Base-by-base conservation (phyloP, 2,329 filamentous ascomycete species). In the Ceratocystis papillata region DNA sequence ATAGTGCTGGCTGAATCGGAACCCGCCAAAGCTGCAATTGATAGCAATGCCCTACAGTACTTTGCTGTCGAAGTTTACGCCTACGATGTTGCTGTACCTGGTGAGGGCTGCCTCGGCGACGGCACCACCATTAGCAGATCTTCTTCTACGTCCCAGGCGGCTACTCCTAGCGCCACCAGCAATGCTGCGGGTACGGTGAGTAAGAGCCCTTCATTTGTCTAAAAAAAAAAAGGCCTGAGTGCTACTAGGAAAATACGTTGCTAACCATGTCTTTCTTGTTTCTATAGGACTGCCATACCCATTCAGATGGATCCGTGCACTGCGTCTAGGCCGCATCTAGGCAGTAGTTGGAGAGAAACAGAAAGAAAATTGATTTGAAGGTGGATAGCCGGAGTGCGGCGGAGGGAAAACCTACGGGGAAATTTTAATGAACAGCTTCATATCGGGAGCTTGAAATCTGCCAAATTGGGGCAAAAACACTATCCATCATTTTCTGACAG, bases 51-150 rank as follows among this genome's bases (percentile, higher is more conserved):
- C 0, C 76, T 89, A 53, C 83, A 87, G 74, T 87, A 85, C 73
- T 89, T 89, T 72, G 86, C 87, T 3, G 79, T 87, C 5, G 84
- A 88, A 67, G 83, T 78, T 0, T 89, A 86, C 73, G 85, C 85
- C 0, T 83, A 80, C 69, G 85, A 88, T 68, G 79, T 88, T 70
- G 82, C 82, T 6, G 76, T 83, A 4, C 85, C 85, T 0, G 85
- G 85, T 0, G 77, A 80, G 33, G 86, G 86, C 0, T 88, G 86
- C 72, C 73, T 80, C 0, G 84, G 85, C 2, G 76, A 76, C 69
- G 50, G 65, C 20, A 59, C 64, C 57, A 45, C 22, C 8, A 7
- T 22, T 10, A 37, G 37, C 8, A 37, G 4, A 3, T 67, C 69
- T 55, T 59, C 70, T 8, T 69, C 68, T 8, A 65, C 68, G 17